Percentiles rank a stretch among this genome's conserved stretches.
phyloP scores from a whole-genome alignment of 1,284 basidiomycete genomes.

The Naganishia liquefaciens region DNA sequence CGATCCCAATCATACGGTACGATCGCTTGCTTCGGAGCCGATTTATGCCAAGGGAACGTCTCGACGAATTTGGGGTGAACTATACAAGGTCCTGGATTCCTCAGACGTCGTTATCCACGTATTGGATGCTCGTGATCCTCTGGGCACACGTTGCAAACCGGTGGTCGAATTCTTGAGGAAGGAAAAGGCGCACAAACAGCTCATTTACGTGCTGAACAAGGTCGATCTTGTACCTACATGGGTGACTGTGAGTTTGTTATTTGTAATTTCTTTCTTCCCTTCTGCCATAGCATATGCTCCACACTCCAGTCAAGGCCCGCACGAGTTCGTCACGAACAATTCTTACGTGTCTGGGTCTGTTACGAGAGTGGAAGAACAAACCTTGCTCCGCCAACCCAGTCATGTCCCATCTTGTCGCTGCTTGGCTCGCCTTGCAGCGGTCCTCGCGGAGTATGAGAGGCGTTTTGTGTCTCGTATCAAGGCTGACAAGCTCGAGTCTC shows the following conservation, averaged over 20 bases:
- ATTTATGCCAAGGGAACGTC: slow-evolving; percentile 92
- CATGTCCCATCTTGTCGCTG: slow-evolving; percentile 29
- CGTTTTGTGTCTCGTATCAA: slow-evolving; percentile 24
- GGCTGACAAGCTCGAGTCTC: slow-evolving; percentile 23
- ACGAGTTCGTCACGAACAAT: slow-evolving; percentile 41
- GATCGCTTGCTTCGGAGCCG: slow-evolving; percentile 62
- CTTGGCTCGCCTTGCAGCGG: slow-evolving; percentile 35
- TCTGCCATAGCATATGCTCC: slow-evolving; percentile 41
- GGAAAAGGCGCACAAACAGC: slow-evolving; percentile 96
- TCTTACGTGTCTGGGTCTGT: slow-evolving; percentile 56
- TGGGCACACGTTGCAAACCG: slow-evolving; percentile 95
- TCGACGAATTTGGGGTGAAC: slow-evolving; percentile 91
- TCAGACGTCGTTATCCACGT: slow-evolving; percentile 96
- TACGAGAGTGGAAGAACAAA: slow-evolving; percentile 65
- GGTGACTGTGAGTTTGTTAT: slow-evolving; percentile 78
- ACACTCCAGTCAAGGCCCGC: slow-evolving; percentile 59
- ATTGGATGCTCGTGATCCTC: slow-evolving; percentile 90
- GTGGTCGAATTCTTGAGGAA: slow-evolving; percentile 92
- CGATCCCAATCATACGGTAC: slow-evolving; percentile 43
- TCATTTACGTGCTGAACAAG: slow-evolving; percentile 97
- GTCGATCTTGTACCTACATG: slow-evolving; percentile 98
- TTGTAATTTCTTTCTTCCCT: slow-evolving; percentile 20
- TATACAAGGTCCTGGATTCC: slow-evolving; percentile 99
- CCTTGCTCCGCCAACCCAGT: slow-evolving; percentile 41
- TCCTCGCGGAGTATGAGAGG: slow-evolving; percentile 19